Evolutionary conservation across 208 protist genomes (phyloP), one percentile per base, ranked within the genome.

Genomic region (Paratrypanosoma confusum): DNA sequence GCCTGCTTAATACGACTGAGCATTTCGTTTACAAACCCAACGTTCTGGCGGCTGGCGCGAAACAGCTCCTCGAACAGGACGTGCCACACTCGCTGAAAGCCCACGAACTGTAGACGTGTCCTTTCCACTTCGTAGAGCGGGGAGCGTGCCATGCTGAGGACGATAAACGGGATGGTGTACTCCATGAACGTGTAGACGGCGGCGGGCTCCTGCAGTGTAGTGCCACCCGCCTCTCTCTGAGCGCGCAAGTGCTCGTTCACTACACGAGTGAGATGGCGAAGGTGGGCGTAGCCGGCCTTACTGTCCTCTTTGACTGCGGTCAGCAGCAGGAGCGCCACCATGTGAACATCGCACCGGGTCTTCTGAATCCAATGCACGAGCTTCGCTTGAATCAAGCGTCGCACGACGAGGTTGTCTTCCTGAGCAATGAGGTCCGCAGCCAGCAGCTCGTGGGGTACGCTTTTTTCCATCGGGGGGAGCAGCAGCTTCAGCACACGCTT

Each of bases 51-150:
- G 16, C 63, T 63, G 34, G 71, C 59, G 16, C 72, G 81, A 38
- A 86, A 76, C 7, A 89, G 51, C 50, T 89, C 80, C 1, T 83
- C 80, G 31, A 93, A 70, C 13, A 90, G 49, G 14, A 90, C 53
- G 43, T 85, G 72, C 65, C 67, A 85, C 10, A 87, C 76, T 0
- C 83, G 67, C 58, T 93, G 83, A 49, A 78, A 85, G 26, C 53
- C 46, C 29, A 71, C 31, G 51, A 85, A 87, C 31, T 70, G 49
- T 25, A 39, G 64, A 24, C 59, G 62, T 8, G 31, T 20, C n/a
- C 20, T 23, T 42, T 83, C 71, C 16, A 39, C 64, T n/a, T 57
- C 48, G 50, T 79, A 93, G 62, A 69, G 76, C 5, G 75, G 63
- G 50, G 85, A 77, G 40, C 86, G 76, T 0, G 77, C 71, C 49